These are phyloP conservation scores for Populus nigra DNA, from an alignment of 345 rosid genomes.

Conservation along the genomic window DNA sequence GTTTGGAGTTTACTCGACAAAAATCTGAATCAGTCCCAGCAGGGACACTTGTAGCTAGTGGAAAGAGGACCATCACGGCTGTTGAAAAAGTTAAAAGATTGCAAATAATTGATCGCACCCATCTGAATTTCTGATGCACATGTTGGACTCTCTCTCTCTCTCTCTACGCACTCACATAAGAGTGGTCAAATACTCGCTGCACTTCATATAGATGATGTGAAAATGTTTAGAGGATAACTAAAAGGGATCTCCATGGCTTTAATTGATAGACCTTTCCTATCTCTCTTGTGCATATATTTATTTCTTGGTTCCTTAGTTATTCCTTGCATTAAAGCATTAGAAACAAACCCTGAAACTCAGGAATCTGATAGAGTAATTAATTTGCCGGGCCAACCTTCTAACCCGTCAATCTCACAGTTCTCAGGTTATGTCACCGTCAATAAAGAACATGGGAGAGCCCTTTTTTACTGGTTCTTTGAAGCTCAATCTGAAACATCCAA, in stretches of 20 bases:
- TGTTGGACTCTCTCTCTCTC: too few relatives aligned
- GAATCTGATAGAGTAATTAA: constrained; percentile 42
- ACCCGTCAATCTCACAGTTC: constrained; percentile 48
- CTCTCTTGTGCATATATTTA: not conserved
- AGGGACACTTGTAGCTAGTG: too few relatives aligned
- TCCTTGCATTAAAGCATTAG: constrained; percentile 16
- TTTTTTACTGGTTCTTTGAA: constrained; percentile 75
- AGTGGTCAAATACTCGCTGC: too few relatives aligned
- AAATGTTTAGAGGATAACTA: too few relatives aligned
- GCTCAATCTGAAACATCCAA: constrained; percentile 48
- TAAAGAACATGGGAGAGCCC: constrained; percentile 51
- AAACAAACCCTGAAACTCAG: constrained; percentile 16
- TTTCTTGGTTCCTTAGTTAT: constrained; percentile 16
- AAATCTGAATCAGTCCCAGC: too few relatives aligned
- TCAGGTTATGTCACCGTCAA: constrained; percentile 63
- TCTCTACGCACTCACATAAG: too few relatives aligned
- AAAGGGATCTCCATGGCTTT: not conserved
- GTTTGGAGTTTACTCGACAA: too few relatives aligned
- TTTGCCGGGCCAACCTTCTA: constrained; percentile 55
- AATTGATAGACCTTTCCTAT: not conserved
- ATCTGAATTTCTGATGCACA: too few relatives aligned
- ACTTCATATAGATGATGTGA: not conserved
- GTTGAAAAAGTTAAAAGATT: too few relatives aligned
- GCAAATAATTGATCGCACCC: too few relatives aligned
- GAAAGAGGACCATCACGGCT: too few relatives aligned